These are phyloP conservation scores for Coprinopsis cinerea DNA, from an alignment of 768 basidiomycete species.

Conservation along the genomic window DNA sequence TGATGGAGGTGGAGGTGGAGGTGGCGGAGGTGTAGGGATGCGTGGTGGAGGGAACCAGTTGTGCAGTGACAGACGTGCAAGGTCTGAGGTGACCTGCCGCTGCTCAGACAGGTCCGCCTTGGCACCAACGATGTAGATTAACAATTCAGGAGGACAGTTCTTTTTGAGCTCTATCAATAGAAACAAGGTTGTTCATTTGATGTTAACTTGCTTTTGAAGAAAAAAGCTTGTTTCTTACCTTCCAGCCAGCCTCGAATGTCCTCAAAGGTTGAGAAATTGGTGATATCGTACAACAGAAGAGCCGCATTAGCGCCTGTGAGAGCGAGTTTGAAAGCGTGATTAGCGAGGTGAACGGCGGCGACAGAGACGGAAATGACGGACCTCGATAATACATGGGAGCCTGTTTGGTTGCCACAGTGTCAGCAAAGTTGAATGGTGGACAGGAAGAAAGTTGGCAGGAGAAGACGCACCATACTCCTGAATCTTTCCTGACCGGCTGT, in stretches of 20 bases:
- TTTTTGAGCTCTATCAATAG: constrained; percentile 70
- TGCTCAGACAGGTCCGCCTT: constrained; percentile 76
- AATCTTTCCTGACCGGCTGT: constrained; percentile 93
- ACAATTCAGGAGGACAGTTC: constrained; percentile 81
- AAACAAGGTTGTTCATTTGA: constrained; percentile 9
- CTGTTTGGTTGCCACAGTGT: constrained; percentile 31
- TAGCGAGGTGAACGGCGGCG: constrained; percentile 15
- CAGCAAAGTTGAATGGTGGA: constrained; percentile 11
- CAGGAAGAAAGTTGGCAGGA: constrained; percentile 14
- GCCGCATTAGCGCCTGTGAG: constrained; percentile 82
- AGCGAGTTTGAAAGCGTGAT: constrained; percentile 3
- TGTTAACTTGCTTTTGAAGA: constrained; percentile 10
- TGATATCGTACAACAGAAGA: constrained; percentile 91
- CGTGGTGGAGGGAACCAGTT: constrained; percentile 84
- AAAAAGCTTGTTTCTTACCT: constrained; percentile 40
- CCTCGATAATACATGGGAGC: constrained; percentile 95
- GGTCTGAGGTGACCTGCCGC: constrained; percentile 74
- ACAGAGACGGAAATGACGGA: constrained; percentile 18
- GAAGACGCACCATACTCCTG: constrained; percentile 69
- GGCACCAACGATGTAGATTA: constrained; percentile 93
- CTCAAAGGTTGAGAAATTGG: constrained; percentile 81
- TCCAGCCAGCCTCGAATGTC: constrained; percentile 90
- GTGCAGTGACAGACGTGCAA: constrained; percentile 77
- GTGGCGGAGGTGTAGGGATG: constrained; percentile 61
- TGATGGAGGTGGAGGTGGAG: constrained; percentile 47